Percentiles rank a stretch among this genome's conserved stretches.
Evolutionary conservation across 257 asterid genomes (phyloP).

Genomic region (Solanum sparsipilum): DNA sequence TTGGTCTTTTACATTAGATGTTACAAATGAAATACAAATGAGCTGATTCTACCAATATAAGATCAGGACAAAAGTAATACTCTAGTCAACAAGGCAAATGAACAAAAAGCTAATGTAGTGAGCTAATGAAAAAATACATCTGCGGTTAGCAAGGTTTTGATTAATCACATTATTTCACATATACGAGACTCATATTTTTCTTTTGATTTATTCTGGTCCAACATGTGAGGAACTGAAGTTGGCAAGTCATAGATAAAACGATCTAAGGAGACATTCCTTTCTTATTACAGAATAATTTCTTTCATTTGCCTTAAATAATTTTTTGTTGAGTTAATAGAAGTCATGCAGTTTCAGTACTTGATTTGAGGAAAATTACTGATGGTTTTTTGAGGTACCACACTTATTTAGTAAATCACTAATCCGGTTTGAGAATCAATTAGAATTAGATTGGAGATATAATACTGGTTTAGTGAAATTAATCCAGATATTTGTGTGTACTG

Average conservation of each 20-base stretch:
- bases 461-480: slow-evolving; percentile 17
- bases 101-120: neutral
- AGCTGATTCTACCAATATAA: neutral
- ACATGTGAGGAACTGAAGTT: neutral
- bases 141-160: neutral
- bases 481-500: neutral
- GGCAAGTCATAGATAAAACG: neutral
- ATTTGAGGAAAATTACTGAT: neutral
- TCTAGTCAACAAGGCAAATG: neutral
- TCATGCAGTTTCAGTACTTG: neutral
- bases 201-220: neutral
- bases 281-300: neutral
- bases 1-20: neutral
- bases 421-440: neutral
- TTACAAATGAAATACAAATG: neutral
- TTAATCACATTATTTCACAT: neutral
- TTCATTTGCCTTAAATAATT: neutral
- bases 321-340: neutral
- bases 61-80: neutral
- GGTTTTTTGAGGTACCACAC: neutral
- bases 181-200: neutral
- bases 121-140: neutral
- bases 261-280: neutral
- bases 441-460: neutral
- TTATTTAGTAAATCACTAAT: neutral